Conservation (phyloP, 352 stramenopile species). For the Lagenidium sp. region DNA sequence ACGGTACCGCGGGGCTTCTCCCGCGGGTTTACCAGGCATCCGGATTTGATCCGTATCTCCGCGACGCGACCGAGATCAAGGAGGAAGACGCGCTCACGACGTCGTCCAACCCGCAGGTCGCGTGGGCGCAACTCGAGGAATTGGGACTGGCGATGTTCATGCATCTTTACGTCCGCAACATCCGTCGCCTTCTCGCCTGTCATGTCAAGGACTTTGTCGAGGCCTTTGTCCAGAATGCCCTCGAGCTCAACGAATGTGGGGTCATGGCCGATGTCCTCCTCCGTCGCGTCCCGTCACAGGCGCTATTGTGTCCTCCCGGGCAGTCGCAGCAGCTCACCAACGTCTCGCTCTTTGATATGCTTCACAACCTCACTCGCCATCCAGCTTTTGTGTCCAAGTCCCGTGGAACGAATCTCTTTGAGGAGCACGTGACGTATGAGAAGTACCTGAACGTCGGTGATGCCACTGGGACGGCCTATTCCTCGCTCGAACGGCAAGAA, state of each 20-base stretch:
- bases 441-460: constrained; percentile 85
- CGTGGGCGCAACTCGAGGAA: constrained; percentile 72
- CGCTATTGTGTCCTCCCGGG: constrained; percentile 60
- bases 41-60: constrained; percentile 64
- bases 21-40: constrained; percentile 78
- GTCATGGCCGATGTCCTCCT: constrained; percentile 75
- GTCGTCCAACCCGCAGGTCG: constrained; percentile 57
- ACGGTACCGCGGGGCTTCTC: constrained; percentile 52
- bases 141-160: constrained; percentile 78
- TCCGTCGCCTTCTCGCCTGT: constrained; percentile 68
- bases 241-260: constrained; percentile 69
- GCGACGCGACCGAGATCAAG: constrained; percentile 44
- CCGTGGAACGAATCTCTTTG: constrained; percentile 64
- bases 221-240: constrained; percentile 71
- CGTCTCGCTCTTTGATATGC: constrained; percentile 74
- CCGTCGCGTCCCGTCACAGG: constrained; percentile 57
- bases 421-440: constrained; percentile 73
- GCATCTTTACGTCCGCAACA: constrained; percentile 80
- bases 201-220: constrained; percentile 82
- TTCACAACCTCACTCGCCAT: constrained; percentile 45
- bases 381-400: constrained; percentile 73
- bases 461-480: constrained; percentile 54
- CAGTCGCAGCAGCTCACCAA: constrained; percentile 75
- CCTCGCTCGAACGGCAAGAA: constrained; percentile 68
- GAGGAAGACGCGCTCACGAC: constrained; percentile 71